Evolutionary conservation across 306 rosid species (phyloP), one percentile per base, ranked within the genome.

Genomic region (Hylodesmum podocarpum): DNA sequence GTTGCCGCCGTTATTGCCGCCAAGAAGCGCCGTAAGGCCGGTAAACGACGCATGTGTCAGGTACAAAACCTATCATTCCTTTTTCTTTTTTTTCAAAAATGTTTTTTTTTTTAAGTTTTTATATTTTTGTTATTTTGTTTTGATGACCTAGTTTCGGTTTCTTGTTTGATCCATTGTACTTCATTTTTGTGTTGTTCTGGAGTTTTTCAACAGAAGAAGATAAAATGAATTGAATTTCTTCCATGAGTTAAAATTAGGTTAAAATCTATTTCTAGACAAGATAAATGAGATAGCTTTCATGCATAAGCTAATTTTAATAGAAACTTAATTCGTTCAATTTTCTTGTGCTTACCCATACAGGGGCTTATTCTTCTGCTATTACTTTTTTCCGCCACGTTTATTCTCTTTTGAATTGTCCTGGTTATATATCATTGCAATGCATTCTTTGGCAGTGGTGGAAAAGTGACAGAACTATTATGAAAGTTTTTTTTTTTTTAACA

Each of bases 1-100:
- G 89, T 90, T 0, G 93, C 97, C 47, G 80, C 97, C 80, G 80
- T 89, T 39, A 90, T 92, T 69, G 98, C 97, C 67, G 82, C 98
- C 87, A 95, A 92, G 85, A 95, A 95, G 85, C 97, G 98, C 87
- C 95, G 93, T 66, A 81, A 85, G 75, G 84, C 97, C 34, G 98
- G 98, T 2, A 88, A 85, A 62, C 97, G 98, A 85, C 90, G 97
- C 77, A 39, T 86, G 39, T 92, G 97, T 64, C 91, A 92, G 97
- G 98, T 95, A 59, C 7, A 13, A n/a, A 37, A 13, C n/a, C 64
- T 33, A 3, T 18, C 7, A 9, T 18, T 14, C 15, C 2, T 15
- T 13, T 9, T 36, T n/a, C 6, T 1, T 76, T 31, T 4, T 31
- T 50, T 3, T 3, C 10, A 5, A 16, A 33, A 18, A 2, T 61